Evolutionary conservation across 768 basidiomycete genomes (phyloP).

Genomic region (Clitopilus passeckerianus): DNA sequence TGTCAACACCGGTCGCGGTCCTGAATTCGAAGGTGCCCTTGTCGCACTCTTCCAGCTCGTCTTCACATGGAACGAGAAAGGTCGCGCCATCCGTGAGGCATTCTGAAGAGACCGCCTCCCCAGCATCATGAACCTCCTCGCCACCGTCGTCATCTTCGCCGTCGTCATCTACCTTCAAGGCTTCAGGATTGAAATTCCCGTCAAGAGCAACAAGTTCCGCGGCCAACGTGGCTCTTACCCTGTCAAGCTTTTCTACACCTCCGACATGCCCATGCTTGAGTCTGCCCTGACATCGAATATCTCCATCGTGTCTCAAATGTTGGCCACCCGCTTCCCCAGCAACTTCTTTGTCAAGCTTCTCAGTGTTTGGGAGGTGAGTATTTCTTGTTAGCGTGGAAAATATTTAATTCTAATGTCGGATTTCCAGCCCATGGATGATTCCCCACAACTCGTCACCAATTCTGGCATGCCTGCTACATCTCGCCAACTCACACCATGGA

Average conservation of each 20-base stretch:
- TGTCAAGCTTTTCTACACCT: slow-evolving; percentile 97
- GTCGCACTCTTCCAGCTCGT: slow-evolving; percentile 95
- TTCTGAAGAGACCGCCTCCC: slow-evolving; percentile 97
- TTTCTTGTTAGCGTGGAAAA: neutral
- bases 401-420: slow-evolving; percentile 47
- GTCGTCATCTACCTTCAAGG: slow-evolving; percentile 98
- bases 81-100: slow-evolving; percentile 92
- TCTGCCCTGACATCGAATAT: slow-evolving; percentile 90
- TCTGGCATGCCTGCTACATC: slow-evolving; percentile 98
- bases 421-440: slow-evolving; percentile 84
- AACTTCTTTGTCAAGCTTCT: slow-evolving; percentile 88
- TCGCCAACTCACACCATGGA: slow-evolving; percentile 94
- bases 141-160: slow-evolving; percentile 88
- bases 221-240: slow-evolving; percentile 97
- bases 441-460: slow-evolving; percentile 83
- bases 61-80: slow-evolving; percentile 98
- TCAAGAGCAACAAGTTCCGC: slow-evolving; percentile 93
- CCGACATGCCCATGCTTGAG: slow-evolving; percentile 99
- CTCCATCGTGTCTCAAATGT: slow-evolving; percentile 96
- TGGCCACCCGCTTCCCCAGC: slow-evolving; percentile 83
- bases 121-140: slow-evolving; percentile 96
- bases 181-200: slow-evolving; percentile 97
- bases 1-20: slow-evolving; percentile 95
- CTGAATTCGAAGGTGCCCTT: slow-evolving; percentile 97
- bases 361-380: slow-evolving; percentile 94